Evolutionary conservation across 2,329 filamentous ascomycete genomes (phyloP), one percentile per base, ranked within the genome.

Genomic region (Fusarium bulbicola): DNA sequence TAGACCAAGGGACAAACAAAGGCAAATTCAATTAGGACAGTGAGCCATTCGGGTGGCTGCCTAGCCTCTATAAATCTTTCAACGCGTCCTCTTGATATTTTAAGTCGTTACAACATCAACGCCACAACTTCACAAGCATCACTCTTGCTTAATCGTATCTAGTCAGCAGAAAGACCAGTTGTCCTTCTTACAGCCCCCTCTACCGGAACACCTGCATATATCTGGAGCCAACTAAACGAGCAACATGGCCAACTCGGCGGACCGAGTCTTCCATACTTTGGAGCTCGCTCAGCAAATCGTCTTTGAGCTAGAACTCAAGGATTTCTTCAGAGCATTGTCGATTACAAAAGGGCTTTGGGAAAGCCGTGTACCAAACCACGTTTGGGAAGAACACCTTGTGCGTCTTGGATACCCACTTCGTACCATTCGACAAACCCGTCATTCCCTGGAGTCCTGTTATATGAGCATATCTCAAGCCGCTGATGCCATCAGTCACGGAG

Each of bases 281-380:
- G 68, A 68, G 24, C 49, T 72, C 13, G 69, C 69, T 39, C 59
- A 72, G 24, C 36, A 57, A 26, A 72, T 72, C 18, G 50, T 72
- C 14, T 59, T 72, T 36, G 28, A 59, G 18, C 13, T 72, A 40
- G 45, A 70, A 45, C 36, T 30, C 46, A 56, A 53, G 6, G 21
- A 68, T 21, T 54, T 68, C 16, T 69, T 58, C 18, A 32, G 28
- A 59, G 52, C 59, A 32, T 47, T 62, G 20, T 13, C 32, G 3
- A 46, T 70, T 20, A 70, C 70, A 3, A 73, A 34, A 16, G 26
- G 6, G 4, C 32, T 70, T 26, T 59, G 70, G 65, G 30, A 59
- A 26, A 70, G 61, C 30, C 52, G 32, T 11, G 30, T 62, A 26
- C 52, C 70, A 20, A 40, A 40, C 12, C 20, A 12, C 15, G 21